Conservation (phyloP, 139 green algal genomes). For the Parachlorella kessleri region DNA sequence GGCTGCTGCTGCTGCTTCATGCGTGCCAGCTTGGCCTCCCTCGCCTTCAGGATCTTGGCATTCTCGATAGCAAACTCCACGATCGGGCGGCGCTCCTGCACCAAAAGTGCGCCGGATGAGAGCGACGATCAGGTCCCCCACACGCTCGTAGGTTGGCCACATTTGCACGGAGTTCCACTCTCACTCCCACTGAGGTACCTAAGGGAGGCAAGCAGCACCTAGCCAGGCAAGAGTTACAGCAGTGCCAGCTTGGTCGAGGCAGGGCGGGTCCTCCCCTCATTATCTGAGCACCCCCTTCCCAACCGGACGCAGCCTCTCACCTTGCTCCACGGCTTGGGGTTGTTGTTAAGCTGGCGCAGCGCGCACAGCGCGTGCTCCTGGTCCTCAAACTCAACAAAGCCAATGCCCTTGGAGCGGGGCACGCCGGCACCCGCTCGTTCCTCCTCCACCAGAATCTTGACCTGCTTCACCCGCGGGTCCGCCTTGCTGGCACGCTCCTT, state of each 20-base stretch:
- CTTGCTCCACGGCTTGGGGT: slow-evolving; percentile 58
- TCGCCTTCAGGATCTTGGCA: slow-evolving; percentile 59
- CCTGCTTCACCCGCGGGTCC: slow-evolving; percentile 76
- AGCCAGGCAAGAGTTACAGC: not conserved
- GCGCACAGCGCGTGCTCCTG: slow-evolving; percentile 88
- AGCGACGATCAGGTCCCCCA: no score
- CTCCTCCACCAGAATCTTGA: slow-evolving; percentile 87
- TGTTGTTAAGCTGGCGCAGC: slow-evolving; percentile 97
- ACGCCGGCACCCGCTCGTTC: slow-evolving; percentile 31
- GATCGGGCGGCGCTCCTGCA: slow-evolving; percentile 68
- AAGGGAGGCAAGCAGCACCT: no score
- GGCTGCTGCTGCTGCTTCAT: slow-evolving; percentile 16
- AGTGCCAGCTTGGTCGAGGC: no score
- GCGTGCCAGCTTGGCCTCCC: slow-evolving; percentile 22
- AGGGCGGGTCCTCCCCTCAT: not conserved
- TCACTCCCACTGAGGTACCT: no score
- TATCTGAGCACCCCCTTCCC: not conserved
- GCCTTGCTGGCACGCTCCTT: slow-evolving; percentile 81
- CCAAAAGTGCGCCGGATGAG: no score
- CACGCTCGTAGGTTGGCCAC: no score
- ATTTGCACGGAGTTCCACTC: no score
- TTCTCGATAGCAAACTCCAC: slow-evolving; percentile 93
- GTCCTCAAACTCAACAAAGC: slow-evolving; percentile 92
- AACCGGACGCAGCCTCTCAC: no score
- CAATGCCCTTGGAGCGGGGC: slow-evolving; percentile 64